Evolutionary conservation across 495 filamentous ascomycete species (phyloP).

Genomic region (Hapsidospora chrysogenum): DNA sequence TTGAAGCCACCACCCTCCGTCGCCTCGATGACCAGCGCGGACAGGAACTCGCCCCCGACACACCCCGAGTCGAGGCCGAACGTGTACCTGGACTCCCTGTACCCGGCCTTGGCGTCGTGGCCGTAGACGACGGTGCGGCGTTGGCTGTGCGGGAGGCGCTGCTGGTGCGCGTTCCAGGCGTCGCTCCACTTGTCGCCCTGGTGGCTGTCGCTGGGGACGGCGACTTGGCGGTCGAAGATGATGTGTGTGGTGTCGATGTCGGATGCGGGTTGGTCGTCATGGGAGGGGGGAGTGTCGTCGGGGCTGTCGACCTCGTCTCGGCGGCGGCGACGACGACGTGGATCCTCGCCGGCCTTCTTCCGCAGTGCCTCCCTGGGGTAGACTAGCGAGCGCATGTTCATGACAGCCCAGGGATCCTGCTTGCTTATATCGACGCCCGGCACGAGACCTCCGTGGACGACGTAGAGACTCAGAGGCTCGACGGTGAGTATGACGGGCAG

Average conservation of each 20-base stretch:
- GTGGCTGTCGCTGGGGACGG: conserved; percentile 38
- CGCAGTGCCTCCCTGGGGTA: conserved; percentile 7
- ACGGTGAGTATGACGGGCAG: conserved; percentile 54
- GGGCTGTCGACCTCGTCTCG: not conserved
- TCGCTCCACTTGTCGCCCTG: conserved; percentile 52
- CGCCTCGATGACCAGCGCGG: conserved; percentile 55
- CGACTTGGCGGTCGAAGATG: conserved; percentile 30
- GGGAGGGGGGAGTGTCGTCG: not conserved
- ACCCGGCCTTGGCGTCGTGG: conserved; percentile 59
- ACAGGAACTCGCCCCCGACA: conserved; percentile 53
- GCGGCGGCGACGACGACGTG: conserved; percentile 2
- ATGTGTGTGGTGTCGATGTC: not conserved
- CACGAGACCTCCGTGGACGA: conserved; percentile 75
- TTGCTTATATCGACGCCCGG: conserved; percentile 52
- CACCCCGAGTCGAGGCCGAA: conserved; percentile 80
- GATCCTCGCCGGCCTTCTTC: conserved; percentile 3
- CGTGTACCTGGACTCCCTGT: conserved; percentile 51
- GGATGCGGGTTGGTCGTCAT: not conserved
- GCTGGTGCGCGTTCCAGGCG: conserved; percentile 29
- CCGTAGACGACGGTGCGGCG: conserved; percentile 57
- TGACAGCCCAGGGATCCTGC: conserved; percentile 66
- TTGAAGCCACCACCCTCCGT: conserved; percentile 6
- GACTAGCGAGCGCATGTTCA: conserved; percentile 77
- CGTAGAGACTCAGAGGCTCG: conserved; percentile 30
- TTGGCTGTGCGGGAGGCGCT: conserved; percentile 5